Conservation (phyloP, 1,284 basidiomycete genomes). For the Pterula multifida region DNA sequence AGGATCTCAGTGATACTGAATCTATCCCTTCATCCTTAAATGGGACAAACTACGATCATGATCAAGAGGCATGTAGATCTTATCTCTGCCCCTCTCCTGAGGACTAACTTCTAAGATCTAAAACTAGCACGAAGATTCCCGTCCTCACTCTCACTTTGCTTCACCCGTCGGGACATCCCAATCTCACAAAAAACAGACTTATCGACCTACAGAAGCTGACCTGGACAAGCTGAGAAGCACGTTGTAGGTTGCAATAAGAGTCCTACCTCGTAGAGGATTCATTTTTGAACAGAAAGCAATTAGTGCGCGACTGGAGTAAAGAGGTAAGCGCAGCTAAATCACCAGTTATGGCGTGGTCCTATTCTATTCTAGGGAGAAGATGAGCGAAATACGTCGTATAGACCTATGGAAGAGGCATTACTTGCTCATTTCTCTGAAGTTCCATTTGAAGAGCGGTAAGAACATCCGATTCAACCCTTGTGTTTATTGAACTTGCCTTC, state of each 20-base stretch:
- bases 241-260: conserved; percentile 20
- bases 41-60: conserved; percentile 3
- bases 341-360: conserved; percentile 1
- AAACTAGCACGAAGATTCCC: conserved; percentile 7
- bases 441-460: conserved; percentile 39
- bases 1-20: conserved; percentile 17
- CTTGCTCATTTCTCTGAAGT: conserved; percentile 49
- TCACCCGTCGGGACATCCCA: conserved; percentile 16
- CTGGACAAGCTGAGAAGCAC: conserved; percentile 86
- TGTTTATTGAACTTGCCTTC: conserved; percentile 6
- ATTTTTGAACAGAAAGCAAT: conserved; percentile 45
- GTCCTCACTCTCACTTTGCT: conserved; percentile 20
- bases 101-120: conserved; percentile 18
- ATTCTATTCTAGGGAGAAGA: conserved; percentile 40
- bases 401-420: conserved; percentile 69
- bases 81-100: not conserved
- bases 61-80: not conserved
- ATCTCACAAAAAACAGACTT: conserved; percentile 17
- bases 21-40: conserved; percentile 15
- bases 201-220: conserved; percentile 53
- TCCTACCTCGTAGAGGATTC: not conserved
- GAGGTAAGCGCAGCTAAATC: conserved; percentile 39
- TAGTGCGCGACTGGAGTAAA: conserved; percentile 84
- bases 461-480: not conserved
- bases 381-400: conserved; percentile 72